phyloP scores from a whole-genome alignment of 2,329 filamentous ascomycete species.

The Oidium heveae region DNA sequence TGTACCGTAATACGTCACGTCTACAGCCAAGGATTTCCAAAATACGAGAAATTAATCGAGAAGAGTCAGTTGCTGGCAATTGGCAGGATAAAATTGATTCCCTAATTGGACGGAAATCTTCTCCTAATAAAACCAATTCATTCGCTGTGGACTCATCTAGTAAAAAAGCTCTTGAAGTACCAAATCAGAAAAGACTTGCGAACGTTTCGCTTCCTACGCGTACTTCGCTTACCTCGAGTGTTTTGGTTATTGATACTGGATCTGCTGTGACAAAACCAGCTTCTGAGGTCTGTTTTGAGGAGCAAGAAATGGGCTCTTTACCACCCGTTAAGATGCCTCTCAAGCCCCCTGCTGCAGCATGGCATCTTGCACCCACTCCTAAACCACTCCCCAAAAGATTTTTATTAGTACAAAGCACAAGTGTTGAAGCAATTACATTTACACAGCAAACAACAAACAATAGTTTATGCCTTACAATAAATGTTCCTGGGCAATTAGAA shows the following conservation, averaged over 20 bases:
- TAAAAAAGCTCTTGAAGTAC: conserved; percentile 37
- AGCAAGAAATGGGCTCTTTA: conserved; percentile 58
- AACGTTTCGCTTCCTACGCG: conserved; percentile 42
- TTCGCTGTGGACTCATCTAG: conserved; percentile 42
- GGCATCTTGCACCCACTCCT: conserved; percentile 29
- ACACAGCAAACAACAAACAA: conserved; percentile 16
- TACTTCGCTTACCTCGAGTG: conserved; percentile 3
- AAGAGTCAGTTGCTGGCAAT: conserved; percentile 14
- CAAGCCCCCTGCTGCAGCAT: conserved; percentile 33
- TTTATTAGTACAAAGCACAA: conserved; percentile 21
- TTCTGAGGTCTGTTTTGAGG: conserved; percentile 58
- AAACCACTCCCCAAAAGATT: conserved; percentile 30
- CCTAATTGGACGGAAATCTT: conserved; percentile 39
- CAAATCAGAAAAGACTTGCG: conserved; percentile 20
- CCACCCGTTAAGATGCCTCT: conserved; percentile 43
- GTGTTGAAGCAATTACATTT: conserved; percentile 20
- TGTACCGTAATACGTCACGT: conserved; percentile 14
- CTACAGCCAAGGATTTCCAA: conserved; percentile 7
- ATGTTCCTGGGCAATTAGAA: conserved; percentile 21
- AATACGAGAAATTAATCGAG: conserved; percentile 14
- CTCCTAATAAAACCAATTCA: conserved; percentile 29
- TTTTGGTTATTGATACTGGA: conserved; percentile 17
- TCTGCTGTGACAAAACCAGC: conserved; percentile 37
- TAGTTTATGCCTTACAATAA: conserved; percentile 18
- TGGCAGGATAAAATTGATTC: conserved; percentile 76